These are phyloP conservation scores for Suillus decipiens DNA, from an alignment of 768 basidiomycete species.

Conservation along the genomic window DNA sequence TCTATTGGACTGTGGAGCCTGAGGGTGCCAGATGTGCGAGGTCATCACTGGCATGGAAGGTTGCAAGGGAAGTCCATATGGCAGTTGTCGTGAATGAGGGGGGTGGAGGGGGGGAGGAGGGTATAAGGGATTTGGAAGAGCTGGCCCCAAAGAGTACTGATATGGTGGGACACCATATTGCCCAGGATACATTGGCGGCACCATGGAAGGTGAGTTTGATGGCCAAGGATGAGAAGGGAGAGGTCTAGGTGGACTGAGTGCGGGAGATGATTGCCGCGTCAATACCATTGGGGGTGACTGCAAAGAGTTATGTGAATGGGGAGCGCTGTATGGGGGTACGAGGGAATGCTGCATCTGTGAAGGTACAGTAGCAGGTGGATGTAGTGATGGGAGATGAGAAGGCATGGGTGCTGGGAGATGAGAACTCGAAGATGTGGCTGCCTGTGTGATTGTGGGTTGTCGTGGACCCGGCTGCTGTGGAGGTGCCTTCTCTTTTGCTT, in stretches of 20 bases:
- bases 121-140: not conserved
- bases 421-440: not conserved
- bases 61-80: not conserved
- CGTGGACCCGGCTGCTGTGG: not conserved
- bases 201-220: not conserved
- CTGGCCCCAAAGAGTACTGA: not conserved
- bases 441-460: not conserved
- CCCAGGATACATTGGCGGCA: not conserved
- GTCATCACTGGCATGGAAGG: not conserved
- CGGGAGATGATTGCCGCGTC: not conserved
- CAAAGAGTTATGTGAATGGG: not conserved
- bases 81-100: not conserved
- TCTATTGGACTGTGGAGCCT: not conserved
- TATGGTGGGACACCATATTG: not conserved
- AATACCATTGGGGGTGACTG: not conserved
- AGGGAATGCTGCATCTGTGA: not conserved
- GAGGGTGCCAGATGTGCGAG: not conserved
- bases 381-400: not conserved
- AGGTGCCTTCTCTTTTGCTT: constrained; percentile 1
- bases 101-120: not conserved
- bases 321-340: not conserved
- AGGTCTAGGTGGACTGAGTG: not conserved
- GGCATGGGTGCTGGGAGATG: not conserved
- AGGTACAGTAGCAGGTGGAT: not conserved
- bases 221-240: not conserved